A percentile compares a stretch with the other conserved stretches of the same genome.
phyloP scores from a whole-genome alignment of 306 rosid genomes.

The Cicer cuneatum region DNA sequence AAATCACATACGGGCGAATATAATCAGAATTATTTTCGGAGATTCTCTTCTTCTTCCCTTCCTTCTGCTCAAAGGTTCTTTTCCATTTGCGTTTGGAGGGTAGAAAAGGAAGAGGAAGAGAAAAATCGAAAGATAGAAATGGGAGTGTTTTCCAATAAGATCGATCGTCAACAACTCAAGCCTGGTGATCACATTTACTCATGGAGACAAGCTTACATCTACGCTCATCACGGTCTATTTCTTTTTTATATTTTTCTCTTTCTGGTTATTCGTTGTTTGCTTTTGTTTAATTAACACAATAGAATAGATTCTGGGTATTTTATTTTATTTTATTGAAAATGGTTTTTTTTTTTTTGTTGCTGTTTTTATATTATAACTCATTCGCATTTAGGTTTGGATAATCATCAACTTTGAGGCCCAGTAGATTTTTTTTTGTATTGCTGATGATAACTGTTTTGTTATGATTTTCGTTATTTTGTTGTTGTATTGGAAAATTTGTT shows the following conservation, averaged over 20 bases:
- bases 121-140: constrained; percentile 33
- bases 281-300: background rate
- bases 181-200: constrained; percentile 90
- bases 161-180: constrained; percentile 60
- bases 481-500: constrained; percentile 2
- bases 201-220: constrained; percentile 75
- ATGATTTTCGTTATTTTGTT: constrained; percentile 3
- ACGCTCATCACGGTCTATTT: constrained; percentile 83
- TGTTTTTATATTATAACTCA: background rate
- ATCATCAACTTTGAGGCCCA: background rate
- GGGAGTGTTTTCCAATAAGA: constrained; percentile 81
- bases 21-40: background rate
- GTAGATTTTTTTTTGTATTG: background rate
- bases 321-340: background rate
- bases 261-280: constrained; percentile 27
- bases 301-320: background rate
- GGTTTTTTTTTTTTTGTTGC: background rate
- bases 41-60: constrained; percentile 5
- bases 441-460: constrained; percentile 4
- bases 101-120: background rate
- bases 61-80: constrained; percentile 15
- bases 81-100: background rate
- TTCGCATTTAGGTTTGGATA: no score
- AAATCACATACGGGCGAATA: background rate
- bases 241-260: background rate